Evolutionary conservation across 805 yeast genomes (phyloP), one percentile per base, ranked within the genome.

Genomic region (Candida sanyiensis): DNA sequence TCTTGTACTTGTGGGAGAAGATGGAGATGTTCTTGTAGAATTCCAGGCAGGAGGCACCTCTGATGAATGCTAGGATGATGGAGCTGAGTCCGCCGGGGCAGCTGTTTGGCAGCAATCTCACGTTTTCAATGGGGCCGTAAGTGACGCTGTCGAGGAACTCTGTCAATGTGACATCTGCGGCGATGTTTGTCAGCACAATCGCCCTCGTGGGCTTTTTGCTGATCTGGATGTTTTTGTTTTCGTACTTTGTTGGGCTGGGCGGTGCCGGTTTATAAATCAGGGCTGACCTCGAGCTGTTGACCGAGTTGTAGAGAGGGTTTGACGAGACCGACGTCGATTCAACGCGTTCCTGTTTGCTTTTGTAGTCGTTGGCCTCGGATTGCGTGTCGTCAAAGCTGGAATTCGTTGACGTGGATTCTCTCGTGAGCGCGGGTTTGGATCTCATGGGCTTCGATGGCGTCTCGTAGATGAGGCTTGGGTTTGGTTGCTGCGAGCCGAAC

Each of bases 121-220:
- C 67, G 48, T 73, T 73, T 54, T 81, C 88, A 25, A 81, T 67
- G 1, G 85, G 83, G 4, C 83, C 85, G 52, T 55, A 67, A 30
- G 72, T 73, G 8, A 80, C 64, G 23, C 62, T 57, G 33, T 73
- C 67, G 30, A 76, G 54, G 13, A 73, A 54, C 16, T 63, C 60
- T 10, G 49, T 42, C 17, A 54, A 39, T 7, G 57, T 24, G 3
- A 50, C 24, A 1, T 37, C 33, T 6, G 40, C 24, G 17, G 52
- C 49, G 5, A 59, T 37, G 28, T 47, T 46, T 23, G 48, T 37
- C 15, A 59, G 33, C 7, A 58, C 23, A 6, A 59, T 38, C 10
- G 58, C 46, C 18, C 63, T 45, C 7, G 60, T 51, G 27, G 58
- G 56, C 6, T 38, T 19, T 21, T 42, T 44, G 13, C 37, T 38